Evolutionary conservation across 73 alveolate genomes (phyloP), one percentile per base, ranked within the genome.

Genomic region (Tetrahymena thermophila): DNA sequence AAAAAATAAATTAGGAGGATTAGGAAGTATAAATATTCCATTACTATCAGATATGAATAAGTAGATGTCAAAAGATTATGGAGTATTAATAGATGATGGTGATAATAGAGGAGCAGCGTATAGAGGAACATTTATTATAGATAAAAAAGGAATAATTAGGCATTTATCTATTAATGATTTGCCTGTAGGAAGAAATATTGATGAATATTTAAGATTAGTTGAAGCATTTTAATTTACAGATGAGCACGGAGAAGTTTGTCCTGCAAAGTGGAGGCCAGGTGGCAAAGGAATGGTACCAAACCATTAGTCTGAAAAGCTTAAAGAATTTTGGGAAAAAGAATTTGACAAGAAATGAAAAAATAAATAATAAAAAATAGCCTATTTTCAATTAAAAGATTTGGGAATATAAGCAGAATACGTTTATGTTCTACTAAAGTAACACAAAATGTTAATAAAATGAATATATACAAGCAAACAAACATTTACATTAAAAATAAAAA

Each of bases 221-320:
- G 97, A 98, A 97, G 99, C 99, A 42, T 99, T 99, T 98, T 98
- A 98, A 97, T 98, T 96, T 96, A 98, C 99, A 84, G 99, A 99
- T 96, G 99, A 98, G 96, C 98, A 98, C 97, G 99, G 99, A 84
- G 99, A 99, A 55, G 99, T 99, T 56, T 99, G 99, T 97, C 99
- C 99, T 93, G 99, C 99, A 58, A 96, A 96, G 94, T 99, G 99
- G 99, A 97, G 94, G 93, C 99, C 99, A 84, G 99, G 99, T 94
- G 95, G 94, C 58, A 97, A 96, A 96, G 97, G 99, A 93, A 98
- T 99, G 99, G 98, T 97, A 84, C 99, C 99, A 35, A 97, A 97
- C 71, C 98, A 84, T 37, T 96, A 96, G 35, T 50, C 96, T 35
- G 97, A 94, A 35, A 96, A 97, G 94, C 95, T 96, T 43, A 84